A percentile compares a stretch with the other conserved stretches of the same genome.
phyloP scores from a whole-genome alignment of 306 rosid genomes.

The Malus fusca region DNA sequence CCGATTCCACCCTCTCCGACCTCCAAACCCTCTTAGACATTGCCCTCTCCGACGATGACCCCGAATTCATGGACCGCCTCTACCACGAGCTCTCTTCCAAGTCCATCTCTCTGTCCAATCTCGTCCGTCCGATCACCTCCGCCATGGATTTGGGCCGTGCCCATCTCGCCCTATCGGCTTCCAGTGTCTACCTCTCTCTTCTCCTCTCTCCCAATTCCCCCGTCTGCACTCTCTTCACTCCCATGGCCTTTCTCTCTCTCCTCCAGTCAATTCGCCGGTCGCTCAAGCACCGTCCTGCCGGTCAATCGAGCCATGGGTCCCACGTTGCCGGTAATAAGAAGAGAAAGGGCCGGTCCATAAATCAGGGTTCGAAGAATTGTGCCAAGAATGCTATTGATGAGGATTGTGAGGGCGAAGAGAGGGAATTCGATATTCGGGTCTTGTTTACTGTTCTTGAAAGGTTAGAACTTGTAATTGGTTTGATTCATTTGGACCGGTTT shows the following conservation, averaged over 20 bases:
- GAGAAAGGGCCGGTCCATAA: slow-evolving; percentile 26
- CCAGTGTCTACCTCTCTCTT: slow-evolving; percentile 59
- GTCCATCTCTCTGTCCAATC: slow-evolving; percentile 48
- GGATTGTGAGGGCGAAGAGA: slow-evolving; percentile 4
- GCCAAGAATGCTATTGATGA: neutral
- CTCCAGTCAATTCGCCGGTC: slow-evolving; percentile 74
- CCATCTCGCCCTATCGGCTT: slow-evolving; percentile 51
- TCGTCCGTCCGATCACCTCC: slow-evolving; percentile 45
- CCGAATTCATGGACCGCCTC: slow-evolving; percentile 30
- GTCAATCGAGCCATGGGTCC: slow-evolving; percentile 9
- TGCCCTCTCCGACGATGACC: slow-evolving; percentile 11
- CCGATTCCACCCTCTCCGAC: slow-evolving; percentile 45
- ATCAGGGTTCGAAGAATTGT: slow-evolving; percentile 17
- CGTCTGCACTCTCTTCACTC: slow-evolving; percentile 76
- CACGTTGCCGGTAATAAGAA: slow-evolving; percentile 19
- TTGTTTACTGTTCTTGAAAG: slow-evolving; percentile 51
- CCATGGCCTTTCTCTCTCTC: slow-evolving; percentile 72
- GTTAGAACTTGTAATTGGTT: slow-evolving; percentile 41
- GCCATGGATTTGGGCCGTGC: slow-evolving; percentile 65
- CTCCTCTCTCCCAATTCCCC: slow-evolving; percentile 72
- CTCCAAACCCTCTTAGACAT: slow-evolving; percentile 49
- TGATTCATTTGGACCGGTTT: slow-evolving; percentile 77
- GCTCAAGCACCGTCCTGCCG: slow-evolving; percentile 33
- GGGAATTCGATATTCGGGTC: slow-evolving; percentile 30
- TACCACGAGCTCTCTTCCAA: slow-evolving; percentile 50